Evolutionary conservation across 306 rosid genomes (phyloP), one percentile per base, ranked within the genome.

Genomic region (Prunus salicina): DNA sequence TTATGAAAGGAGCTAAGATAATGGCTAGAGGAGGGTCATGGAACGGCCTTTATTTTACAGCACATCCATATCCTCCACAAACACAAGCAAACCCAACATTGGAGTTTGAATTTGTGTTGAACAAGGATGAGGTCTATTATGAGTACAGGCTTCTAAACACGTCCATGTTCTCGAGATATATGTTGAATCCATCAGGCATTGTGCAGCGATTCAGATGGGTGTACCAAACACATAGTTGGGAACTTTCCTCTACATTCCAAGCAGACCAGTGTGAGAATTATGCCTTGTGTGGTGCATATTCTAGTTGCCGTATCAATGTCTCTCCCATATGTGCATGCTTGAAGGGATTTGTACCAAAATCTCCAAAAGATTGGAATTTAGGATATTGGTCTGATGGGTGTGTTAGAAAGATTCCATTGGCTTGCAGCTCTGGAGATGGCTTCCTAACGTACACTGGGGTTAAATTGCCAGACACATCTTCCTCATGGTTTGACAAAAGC

Each of bases 241-340:
- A 2, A 3, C 38, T 4, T 25, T 2, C 24, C 24, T 51, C 34
- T 20, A 10, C 38, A 6, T 9, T 5, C 6, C 83, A 32, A 12
- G 55, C 14, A 27, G 71, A 49, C 12, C 66, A 4, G 0, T 87
- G 93, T 51, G 90, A 91, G 62, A 12, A 34, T 25, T 88, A 90
- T 64, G 87, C 84, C 6, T 22, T 24, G 4, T 86, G 91, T 69
- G 96, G 96, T 8, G 14, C 64, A 14, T 78, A 63, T 74, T 82
- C 88, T 55, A 84, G 80, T 15, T 88, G 90, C 74, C 74, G 71
- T 82, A 3, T 3, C 0, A 20, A 47, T 10, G 58, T 1, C 7
- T 20, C 79, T 22, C 86, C 93, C 0, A 10, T 74, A 9, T 88
- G 96, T 20, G 61, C 79, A n/a, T 88, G 90, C 65, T 69, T 87